A percentile compares a stretch with the other conserved stretches of the same genome.
Evolutionary conservation across 176 grass and related monocot genomes (phyloP).

Genomic region (Tillandsia leiboldiana): DNA sequence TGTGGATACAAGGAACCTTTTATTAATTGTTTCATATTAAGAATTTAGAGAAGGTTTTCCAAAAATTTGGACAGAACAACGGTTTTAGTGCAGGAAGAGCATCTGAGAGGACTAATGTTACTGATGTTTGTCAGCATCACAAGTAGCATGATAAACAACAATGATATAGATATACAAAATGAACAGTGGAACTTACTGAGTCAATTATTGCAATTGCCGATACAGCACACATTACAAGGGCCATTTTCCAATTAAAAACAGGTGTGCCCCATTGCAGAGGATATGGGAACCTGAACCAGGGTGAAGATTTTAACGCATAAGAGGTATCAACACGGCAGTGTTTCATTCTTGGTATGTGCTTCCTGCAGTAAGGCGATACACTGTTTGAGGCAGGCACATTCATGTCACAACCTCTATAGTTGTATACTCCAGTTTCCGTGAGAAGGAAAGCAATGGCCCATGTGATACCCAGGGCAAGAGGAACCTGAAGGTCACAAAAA

Average conservation of each 20-base stretch:
- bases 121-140: neutral
- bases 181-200: conserved; percentile 64
- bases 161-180: conserved; percentile 16
- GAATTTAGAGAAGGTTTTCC: too few relatives aligned
- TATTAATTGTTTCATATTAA: too few relatives aligned
- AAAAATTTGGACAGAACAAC: too few relatives aligned
- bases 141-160: conserved; percentile 4
- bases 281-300: conserved; percentile 95
- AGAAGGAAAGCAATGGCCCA: conserved; percentile 84
- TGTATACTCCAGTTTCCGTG: conserved; percentile 71
- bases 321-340: conserved; percentile 80
- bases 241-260: conserved; percentile 89
- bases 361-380: conserved; percentile 76
- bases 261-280: conserved; percentile 96
- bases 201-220: conserved; percentile 84
- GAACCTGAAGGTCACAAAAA: conserved; percentile 41
- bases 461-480: conserved; percentile 82
- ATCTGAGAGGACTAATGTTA: too few relatives aligned
- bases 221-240: conserved; percentile 79
- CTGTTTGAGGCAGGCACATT: conserved; percentile 81
- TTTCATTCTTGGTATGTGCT: conserved; percentile 75
- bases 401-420: conserved; percentile 75
- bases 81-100: too few relatives aligned
- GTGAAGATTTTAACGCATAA: conserved; percentile 70
- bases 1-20: too few relatives aligned